Evolutionary conservation across 768 basidiomycete species (phyloP), one percentile per base, ranked within the genome.

Genomic region (Suillus luteus): DNA sequence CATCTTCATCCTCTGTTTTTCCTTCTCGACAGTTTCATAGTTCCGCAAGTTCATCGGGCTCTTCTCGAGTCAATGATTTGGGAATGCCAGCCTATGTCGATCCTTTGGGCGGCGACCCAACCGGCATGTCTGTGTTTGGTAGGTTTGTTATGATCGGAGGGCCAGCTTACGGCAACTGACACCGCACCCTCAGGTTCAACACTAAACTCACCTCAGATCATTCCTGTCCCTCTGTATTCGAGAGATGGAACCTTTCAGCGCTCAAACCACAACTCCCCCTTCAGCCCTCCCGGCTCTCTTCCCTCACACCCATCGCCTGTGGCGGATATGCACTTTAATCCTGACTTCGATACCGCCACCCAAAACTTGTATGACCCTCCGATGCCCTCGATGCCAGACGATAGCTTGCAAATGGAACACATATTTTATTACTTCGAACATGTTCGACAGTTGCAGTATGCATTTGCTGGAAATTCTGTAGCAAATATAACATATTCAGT

Each of bases 341-440:
- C 71, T 60, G 59, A 65, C 12, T 83, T 78, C 62, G 79, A 78
- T 8, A 75, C 72, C 35, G 67, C 76, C 55, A 40, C 77, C 31
- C 71, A 72, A 66, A 67, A 49, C 74, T 72, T 66, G 60, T 76
- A 70, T 74, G 62, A 59, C 73, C 40, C 71, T 65, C 65, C 65
- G 35, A 59, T 71, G 66, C 68, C 70, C 33, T 27, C 72, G 15
- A 65, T 81, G 60, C 64, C 77, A 33, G 75, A 75, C 46, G 81
- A 83, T 66, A 78, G 76, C 62, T 73, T 83, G 46, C 83, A 86
- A 67, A 80, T 83, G 61, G 83, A 86, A 43, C 83, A 87, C 65
- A 84, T 91, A 60, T 77, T 86, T 68, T 90, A 92, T 75, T 93
- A 92, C 74, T 92, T 93, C 72, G 83, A 85, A 60, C 81, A 88